Base-by-base conservation (phyloP, 805 yeast genomes). In the Saccharomycopsis fermentans region DNA sequence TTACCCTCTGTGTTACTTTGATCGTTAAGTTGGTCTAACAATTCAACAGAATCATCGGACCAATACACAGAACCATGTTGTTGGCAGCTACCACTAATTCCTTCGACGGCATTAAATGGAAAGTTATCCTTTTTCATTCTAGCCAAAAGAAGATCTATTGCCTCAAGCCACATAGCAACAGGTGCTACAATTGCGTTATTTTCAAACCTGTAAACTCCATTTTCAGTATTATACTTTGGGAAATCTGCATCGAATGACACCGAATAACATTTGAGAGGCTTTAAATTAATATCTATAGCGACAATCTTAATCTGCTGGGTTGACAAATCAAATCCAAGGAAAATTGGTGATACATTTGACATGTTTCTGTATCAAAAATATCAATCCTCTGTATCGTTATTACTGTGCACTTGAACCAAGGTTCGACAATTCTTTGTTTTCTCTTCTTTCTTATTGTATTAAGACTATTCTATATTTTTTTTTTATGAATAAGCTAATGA, bases 51-150 rank as follows among this genome's bases (percentile, higher is more conserved):
- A 6, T 71, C 64, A 4, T 70, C 26, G 1, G 88, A 77, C 92
- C 95, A 88, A 67, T 75, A 90, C 1, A 91, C 90, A 1, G 95
- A 86, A 0, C 96, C 97, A 67, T 90, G 97, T 67, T 90, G 97
- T 71, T 90, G 96, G 58, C 95, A 86, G 0, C 96, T 89, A 0
- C 97, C 97, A 51, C 87, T 79, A 55, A 90, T 78, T 1, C 87
- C 90, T 47, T 65, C 74, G 16, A 90, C 90, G 43, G 71, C 66
- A 1, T 70, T 65, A 64, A 90, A 81, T 6, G 85, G 86, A 64
- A 88, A 82, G 0, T 69, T 65, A 35, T 78, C 79, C 1, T 66
- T 53, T 62, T 73, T 68, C 82, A 85, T 78, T 67, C 73, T 71
- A 12, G 64, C 70, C 59, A 90, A 77, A 3, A 87, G 71, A 58